Evolutionary conservation across 306 rosid genomes (phyloP), one percentile per base, ranked within the genome.

Genomic region (Castanea sativa): DNA sequence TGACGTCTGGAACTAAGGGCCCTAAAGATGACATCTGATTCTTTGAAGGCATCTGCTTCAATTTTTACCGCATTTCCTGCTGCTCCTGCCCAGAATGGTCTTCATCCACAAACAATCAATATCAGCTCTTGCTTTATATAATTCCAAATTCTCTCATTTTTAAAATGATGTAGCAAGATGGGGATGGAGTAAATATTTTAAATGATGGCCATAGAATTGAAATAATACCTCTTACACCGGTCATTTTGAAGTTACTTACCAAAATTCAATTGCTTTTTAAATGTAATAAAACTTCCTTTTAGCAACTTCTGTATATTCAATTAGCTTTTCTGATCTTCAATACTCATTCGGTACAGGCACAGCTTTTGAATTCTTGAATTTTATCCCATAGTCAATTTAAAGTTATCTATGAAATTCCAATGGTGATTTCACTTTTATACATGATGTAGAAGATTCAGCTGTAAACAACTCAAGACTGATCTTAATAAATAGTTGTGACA

Each of bases 11-110:
- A 88, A 84, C 93, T 91, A 59, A 94, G 97, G 84, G 97, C 98
- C 80, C 77, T 91, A 71, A 92, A 94, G 84, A 94, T 88, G 72
- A 94, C 98, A 86, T 94, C 98, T 19, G 97, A 89, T 90, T 94
- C 98, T 83, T 94, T 94, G 73, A 94, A 94, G 74, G 98, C 98
- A 82, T 94, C 98, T 67, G 97, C 98, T 79, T 94, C 98, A 71
- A 94, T 94, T 73, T 87, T 61, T 14, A 94, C 97, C 18, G 98
- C 98, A 85, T 91, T 94, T 73, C 87, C 88, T 69, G 91, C 89
- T 59, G 97, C 98, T 89, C 93, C 98, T 8, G 83, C 88, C 97
- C 98, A 92, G 84, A 94, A 92, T 56, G 98, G 94, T 58, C 98
- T 85, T 68, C 80, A 82, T 49, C 77, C 78, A 83, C 32, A 69